A percentile compares a stretch with the other conserved stretches of the same genome.
Conservation (phyloP, 306 rosid genomes). For the Echinosophora koreensis region DNA sequence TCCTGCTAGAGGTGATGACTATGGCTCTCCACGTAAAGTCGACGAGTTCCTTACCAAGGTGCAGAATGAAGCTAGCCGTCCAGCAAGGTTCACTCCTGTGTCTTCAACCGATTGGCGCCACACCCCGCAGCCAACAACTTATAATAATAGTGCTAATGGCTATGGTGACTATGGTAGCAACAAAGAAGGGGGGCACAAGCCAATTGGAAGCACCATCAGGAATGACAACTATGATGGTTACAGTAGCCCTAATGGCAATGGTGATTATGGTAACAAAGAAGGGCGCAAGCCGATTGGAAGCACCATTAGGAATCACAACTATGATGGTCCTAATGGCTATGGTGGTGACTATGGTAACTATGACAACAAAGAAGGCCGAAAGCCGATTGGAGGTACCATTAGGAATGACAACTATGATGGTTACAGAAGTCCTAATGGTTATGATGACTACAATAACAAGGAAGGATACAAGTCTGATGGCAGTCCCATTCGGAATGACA, state of each 20-base stretch:
- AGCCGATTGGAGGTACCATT: slow-evolving; percentile 34
- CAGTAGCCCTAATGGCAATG: not conserved
- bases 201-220: slow-evolving; percentile 36
- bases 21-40: slow-evolving; percentile 18
- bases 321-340: not conserved
- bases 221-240: too few species aligned
- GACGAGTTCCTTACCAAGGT: slow-evolving; percentile 45
- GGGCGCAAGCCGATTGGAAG: slow-evolving; percentile 41
- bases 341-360: not conserved
- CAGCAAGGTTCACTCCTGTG: slow-evolving; percentile 2
- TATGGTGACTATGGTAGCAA: not conserved
- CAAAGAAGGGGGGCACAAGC: slow-evolving; percentile 5
- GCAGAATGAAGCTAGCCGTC: slow-evolving; percentile 50
- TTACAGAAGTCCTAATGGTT: not conserved
- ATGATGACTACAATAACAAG: slow-evolving; percentile 31
- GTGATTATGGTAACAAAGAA: slow-evolving; percentile 24
- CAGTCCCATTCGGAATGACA: slow-evolving; percentile 25
- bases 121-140: slow-evolving; percentile 13
- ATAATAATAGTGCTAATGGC: not conserved
- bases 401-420: slow-evolving; percentile 30
- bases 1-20: not conserved
- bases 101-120: slow-evolving; percentile 23
- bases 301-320: not conserved
- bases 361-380: slow-evolving; percentile 36
- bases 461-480: slow-evolving; percentile 40